These are phyloP conservation scores for Saccharomycopsis hybrid DNA, from an alignment of 1,139 yeast species.

Conservation along the genomic window DNA sequence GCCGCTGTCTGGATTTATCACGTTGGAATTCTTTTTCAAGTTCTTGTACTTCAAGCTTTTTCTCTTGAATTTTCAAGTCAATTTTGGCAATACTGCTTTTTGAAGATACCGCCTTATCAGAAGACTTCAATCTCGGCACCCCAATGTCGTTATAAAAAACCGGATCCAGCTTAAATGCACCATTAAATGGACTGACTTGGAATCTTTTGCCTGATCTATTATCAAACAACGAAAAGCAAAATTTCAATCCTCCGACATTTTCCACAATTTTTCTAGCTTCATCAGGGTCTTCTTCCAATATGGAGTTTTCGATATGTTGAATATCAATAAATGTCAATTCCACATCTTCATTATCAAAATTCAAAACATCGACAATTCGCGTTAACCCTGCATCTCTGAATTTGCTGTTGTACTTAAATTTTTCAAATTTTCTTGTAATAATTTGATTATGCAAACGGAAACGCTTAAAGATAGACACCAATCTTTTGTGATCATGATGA, in stretches of 20 bases:
- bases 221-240: conserved; percentile 42
- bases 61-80: conserved; percentile 26
- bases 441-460: conserved; percentile 35
- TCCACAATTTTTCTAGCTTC: conserved; percentile 46
- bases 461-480: conserved; percentile 40
- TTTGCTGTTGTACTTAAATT: conserved; percentile 40
- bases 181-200: conserved; percentile 29
- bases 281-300: conserved; percentile 44
- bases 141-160: conserved; percentile 33
- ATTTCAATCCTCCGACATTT: conserved; percentile 33
- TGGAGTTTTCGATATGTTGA: conserved; percentile 50
- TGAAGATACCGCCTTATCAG: conserved; percentile 18
- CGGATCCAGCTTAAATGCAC: conserved; percentile 55
- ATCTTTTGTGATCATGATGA: conserved; percentile 49
- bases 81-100: conserved; percentile 13
- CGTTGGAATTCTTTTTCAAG: conserved; percentile 16
- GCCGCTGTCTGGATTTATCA: too few relatives aligned
- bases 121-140: conserved; percentile 22
- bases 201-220: conserved; percentile 41
- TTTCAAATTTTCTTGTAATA: conserved; percentile 49
- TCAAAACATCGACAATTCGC: conserved; percentile 56
- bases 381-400: conserved; percentile 30
- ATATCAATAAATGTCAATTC: conserved; percentile 62
- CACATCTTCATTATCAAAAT: conserved; percentile 47
- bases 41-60: conserved; percentile 24